phyloP scores from a whole-genome alignment of 2,329 filamentous ascomycete genomes.

The Fusarium tricinctum region DNA sequence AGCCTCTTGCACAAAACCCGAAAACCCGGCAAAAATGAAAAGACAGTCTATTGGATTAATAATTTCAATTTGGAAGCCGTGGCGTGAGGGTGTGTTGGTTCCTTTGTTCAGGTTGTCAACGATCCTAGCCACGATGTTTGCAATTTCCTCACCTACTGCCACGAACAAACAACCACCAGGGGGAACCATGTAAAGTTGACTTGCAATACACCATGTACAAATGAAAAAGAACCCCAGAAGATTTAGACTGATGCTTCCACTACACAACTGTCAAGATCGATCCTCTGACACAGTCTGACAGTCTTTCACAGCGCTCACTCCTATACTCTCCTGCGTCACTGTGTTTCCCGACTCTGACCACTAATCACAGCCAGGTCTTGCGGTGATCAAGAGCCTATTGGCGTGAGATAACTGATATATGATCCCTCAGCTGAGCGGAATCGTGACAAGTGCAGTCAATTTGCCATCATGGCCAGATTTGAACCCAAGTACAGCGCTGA shows the following conservation, averaged over 20 bases:
- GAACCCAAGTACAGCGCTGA: constrained; percentile 15
- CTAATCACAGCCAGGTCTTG: fast-evolving
- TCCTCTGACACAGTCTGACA: not conserved
- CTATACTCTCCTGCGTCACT: not conserved
- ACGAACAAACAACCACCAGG: not conserved
- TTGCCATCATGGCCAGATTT: not conserved
- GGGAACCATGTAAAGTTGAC: not conserved
- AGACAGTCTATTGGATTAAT: not conserved
- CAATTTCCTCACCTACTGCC: not conserved
- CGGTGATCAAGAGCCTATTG: not conserved
- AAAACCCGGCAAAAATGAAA: not conserved
- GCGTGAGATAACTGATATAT: not conserved
- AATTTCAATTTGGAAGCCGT: not conserved
- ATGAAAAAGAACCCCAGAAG: not conserved
- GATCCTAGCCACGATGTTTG: not conserved
- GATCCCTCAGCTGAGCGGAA: not conserved
- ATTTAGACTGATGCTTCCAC: too few relatives aligned
- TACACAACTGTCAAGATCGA: not conserved
- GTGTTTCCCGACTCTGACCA: not conserved
- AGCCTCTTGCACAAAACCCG: not conserved
- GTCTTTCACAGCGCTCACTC: not conserved
- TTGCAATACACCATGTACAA: fast-evolving
- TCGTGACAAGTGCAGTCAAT: not conserved
- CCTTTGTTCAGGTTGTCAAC: not conserved
- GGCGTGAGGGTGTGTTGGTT: not conserved